Conservation (phyloP, 805 yeast species). For the Nakazawaea pomicola region DNA sequence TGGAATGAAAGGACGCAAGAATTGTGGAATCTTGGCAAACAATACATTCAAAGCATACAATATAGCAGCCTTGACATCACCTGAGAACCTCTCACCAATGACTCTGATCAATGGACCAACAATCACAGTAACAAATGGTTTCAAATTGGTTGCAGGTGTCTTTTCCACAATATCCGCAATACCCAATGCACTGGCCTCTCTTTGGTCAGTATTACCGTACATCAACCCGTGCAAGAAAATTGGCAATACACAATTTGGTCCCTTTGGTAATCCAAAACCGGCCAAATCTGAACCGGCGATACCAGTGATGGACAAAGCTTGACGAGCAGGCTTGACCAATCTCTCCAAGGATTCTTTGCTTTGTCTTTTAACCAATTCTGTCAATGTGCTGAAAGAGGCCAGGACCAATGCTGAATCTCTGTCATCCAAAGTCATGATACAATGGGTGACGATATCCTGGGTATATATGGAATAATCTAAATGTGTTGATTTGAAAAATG, state of each 20-base stretch:
- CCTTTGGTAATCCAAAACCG: conserved; percentile 72
- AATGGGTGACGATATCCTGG: conserved; percentile 67
- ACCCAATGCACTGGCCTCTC: conserved; percentile 83
- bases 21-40: conserved; percentile 80
- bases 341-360: conserved; percentile 72
- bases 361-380: conserved; percentile 63
- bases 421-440: conserved; percentile 72
- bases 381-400: conserved; percentile 60
- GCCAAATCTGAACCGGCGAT: conserved; percentile 58
- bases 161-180: conserved; percentile 83
- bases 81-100: conserved; percentile 88
- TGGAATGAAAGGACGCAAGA: conserved; percentile 92
- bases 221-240: conserved; percentile 91
- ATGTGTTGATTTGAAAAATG: conserved; percentile 59
- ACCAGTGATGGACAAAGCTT: conserved; percentile 64
- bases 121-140: conserved; percentile 85
- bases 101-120: conserved; percentile 98
- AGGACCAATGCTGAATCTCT: conserved; percentile 54
- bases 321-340: conserved; percentile 75
- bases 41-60: conserved; percentile 75
- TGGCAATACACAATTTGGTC: conserved; percentile 86
- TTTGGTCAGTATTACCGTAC: conserved; percentile 83
- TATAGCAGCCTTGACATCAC: conserved; percentile 94
- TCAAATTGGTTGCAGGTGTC: conserved; percentile 77
- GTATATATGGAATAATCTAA: conserved; percentile 71